Base-by-base conservation (phyloP, 768 basidiomycete species). In the Serpula lacrymans region DNA sequence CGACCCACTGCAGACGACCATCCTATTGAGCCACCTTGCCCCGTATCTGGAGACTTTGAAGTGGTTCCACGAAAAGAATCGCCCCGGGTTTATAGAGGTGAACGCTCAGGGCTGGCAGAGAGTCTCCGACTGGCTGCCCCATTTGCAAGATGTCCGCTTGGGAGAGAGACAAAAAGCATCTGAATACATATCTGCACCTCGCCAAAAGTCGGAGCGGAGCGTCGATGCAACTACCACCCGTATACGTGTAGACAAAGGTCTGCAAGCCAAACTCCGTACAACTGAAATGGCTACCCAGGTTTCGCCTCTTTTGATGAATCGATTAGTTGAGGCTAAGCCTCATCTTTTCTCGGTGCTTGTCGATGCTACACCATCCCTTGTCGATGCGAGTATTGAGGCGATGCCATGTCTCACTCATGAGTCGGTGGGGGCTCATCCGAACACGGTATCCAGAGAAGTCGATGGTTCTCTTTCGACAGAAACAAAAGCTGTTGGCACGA, bases 51-150 rank as follows among this genome's bases (percentile, higher is more conserved):
- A 88, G 54, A 68, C 63, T 20, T 59, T 89, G 37, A 84, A 80
- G 59, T 88, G 77, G 77, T 88, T 87, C 70, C 78, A 82, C 51
- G 84, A 86, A 53, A 83, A 81, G 62, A 87, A 78, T 51, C 71
- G 85, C n/a, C 71, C 76, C 0, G 82, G 83, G 4, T 82, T 71
- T 50, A 67, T 80, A 35, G 86, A 89, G 56, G 67, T 70, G 23
- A 79, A 87, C 50, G 77, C 80, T 9, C 71, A 70, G 41, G 72
- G 67, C 14, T 89, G 87, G 87, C 82, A 86, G 59, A 73, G 66
- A 34, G 80, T 79, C 21, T 69, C 70, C 2, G 84, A 87, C 36
- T 75, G 73, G 48, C 70, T 89, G 41, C 86, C 87, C n/a, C 78
- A 80, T 55, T 59, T 89, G 18, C 87, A 88, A 56, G 65, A 65